Conservation (phyloP, 805 yeast genomes). For the Lipomyces chichibuensis region DNA sequence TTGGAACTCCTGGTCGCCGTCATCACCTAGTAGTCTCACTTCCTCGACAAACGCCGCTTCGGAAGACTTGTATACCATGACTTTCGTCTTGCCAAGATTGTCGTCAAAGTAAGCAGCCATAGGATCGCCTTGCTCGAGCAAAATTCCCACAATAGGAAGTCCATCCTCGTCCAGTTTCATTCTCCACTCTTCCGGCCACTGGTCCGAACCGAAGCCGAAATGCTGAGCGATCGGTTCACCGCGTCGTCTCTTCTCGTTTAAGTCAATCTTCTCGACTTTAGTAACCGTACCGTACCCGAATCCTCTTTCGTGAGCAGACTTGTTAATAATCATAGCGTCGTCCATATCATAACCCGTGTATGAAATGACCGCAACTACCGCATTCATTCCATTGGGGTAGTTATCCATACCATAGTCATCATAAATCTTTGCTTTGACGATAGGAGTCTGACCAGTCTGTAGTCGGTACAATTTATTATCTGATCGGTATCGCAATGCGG, state of each 20-base stretch:
- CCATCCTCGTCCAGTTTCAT: conserved; percentile 90
- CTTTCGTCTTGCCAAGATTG: conserved; percentile 84
- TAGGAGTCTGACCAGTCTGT: conserved; percentile 96
- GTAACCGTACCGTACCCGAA: conserved; percentile 96
- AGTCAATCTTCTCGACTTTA: conserved; percentile 90
- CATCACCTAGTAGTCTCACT: conserved; percentile 89
- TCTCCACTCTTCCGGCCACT: conserved; percentile 90
- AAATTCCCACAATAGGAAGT: conserved; percentile 82
- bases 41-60: conserved; percentile 96
- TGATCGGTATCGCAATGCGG: conserved; percentile 85
- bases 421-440: conserved; percentile 88
- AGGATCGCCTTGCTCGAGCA: conserved; percentile 94
- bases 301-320: conserved; percentile 97
- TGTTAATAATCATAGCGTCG: conserved; percentile 98
- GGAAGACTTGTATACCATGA: conserved; percentile 87
- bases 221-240: conserved; percentile 95
- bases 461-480: conserved; percentile 92
- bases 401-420: conserved; percentile 98
- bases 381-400: conserved; percentile 97
- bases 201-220: conserved; percentile 91
- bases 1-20: conserved; percentile 79
- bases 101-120: conserved; percentile 92
- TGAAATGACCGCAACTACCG: conserved; percentile 97
- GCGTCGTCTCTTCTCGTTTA: conserved; percentile 72
- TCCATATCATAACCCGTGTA: conserved; percentile 99